Conservation (phyloP, 192 early-diverging fungal species). For the Thamnidium elegans region DNA sequence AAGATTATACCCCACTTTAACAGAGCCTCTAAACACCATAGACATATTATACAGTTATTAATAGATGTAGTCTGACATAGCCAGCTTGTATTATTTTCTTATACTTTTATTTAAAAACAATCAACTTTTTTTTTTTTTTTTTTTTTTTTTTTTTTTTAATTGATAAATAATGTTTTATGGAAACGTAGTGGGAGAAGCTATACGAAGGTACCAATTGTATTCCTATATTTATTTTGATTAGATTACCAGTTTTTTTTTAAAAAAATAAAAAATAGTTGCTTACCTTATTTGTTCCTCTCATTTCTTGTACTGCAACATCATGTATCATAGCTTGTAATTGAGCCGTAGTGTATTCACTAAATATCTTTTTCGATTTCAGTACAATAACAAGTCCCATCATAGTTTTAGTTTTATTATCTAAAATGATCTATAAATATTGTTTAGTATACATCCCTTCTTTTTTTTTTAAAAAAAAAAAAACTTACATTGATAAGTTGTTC, state of each 20-base stretch:
- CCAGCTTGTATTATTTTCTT: too few relatives aligned
- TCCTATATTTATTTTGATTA: neutral
- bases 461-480: neutral
- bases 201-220: neutral
- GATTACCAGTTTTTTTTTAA: neutral
- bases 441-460: neutral
- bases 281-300: neutral
- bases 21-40: too few relatives aligned
- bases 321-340: neutral
- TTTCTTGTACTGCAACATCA: neutral
- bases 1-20: too few relatives aligned
- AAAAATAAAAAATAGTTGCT: neutral
- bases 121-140: too few relatives aligned
- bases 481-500: neutral
- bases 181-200: neutral
- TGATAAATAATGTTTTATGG: neutral
- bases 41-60: too few relatives aligned
- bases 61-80: too few relatives aligned
- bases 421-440: neutral
- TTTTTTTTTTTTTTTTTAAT: too few relatives aligned
- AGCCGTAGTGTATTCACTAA: neutral
- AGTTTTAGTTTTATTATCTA: neutral
- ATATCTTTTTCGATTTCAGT: neutral
- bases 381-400: neutral
- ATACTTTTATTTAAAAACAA: too few relatives aligned